These are phyloP conservation scores for Kalanchoe fedtschenkoi DNA, from an alignment of 164 flowering plant species.

Conservation along the genomic window DNA sequence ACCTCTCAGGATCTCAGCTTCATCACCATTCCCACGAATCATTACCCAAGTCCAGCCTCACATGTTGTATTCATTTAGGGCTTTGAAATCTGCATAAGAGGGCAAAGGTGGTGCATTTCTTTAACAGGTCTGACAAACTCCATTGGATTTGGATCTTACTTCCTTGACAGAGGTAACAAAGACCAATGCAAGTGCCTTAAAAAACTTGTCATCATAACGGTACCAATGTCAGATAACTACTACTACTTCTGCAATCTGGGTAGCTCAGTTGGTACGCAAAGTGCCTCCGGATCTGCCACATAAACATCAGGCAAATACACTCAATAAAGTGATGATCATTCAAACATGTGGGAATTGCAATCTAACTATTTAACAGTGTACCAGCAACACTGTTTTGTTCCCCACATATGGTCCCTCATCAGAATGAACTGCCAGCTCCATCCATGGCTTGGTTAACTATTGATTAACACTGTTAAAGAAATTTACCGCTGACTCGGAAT, in stretches of 20 bases:
- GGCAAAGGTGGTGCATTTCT: background rate
- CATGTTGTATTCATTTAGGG: background rate
- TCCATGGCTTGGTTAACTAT: background rate
- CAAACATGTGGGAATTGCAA: background rate
- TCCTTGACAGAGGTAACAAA: background rate
- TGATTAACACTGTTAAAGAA: too few relatives aligned
- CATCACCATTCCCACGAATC: background rate
- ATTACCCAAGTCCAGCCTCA: background rate
- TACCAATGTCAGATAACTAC: slow-evolving; percentile 2
- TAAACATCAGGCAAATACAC: background rate
- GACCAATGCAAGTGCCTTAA: background rate
- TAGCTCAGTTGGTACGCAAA: slow-evolving; percentile 2
- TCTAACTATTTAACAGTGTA: background rate
- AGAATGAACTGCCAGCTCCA: background rate
- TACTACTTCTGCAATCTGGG: background rate
- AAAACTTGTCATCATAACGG: background rate
- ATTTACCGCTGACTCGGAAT: background rate
- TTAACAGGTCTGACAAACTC: background rate
- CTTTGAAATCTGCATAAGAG: background rate
- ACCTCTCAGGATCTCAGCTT: background rate
- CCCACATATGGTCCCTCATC: background rate
- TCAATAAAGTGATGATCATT: background rate
- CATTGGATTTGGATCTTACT: background rate
- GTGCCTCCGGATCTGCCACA: background rate
- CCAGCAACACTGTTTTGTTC: background rate